phyloP scores from a whole-genome alignment of 2,329 filamentous ascomycete genomes.

The Paracoccidioides lutzii region DNA sequence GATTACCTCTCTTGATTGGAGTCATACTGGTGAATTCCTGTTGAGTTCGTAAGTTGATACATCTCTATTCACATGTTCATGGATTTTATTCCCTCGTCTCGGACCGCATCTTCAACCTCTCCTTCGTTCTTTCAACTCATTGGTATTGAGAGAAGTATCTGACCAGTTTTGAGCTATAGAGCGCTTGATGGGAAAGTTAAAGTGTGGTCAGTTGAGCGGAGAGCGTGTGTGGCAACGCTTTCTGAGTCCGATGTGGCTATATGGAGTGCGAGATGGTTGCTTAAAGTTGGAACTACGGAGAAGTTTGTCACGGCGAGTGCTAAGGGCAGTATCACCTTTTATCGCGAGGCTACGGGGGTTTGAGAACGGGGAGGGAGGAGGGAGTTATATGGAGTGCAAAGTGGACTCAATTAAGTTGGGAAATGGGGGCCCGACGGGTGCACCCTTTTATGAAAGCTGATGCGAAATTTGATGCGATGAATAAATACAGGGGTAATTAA shows the following conservation, averaged over 20 bases:
- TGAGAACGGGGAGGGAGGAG: slow-evolving; percentile 20
- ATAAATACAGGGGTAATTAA: no score
- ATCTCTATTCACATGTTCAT: background rate
- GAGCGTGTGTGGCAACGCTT: slow-evolving; percentile 80
- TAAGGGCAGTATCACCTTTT: slow-evolving; percentile 64
- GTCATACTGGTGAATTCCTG: slow-evolving; percentile 78
- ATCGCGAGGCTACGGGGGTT: slow-evolving; percentile 66
- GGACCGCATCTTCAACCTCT: no score
- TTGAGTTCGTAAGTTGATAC: slow-evolving; percentile 56
- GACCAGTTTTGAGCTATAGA: slow-evolving; percentile 24
- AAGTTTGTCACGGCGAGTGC: slow-evolving; percentile 71
- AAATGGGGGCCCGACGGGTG: no score
- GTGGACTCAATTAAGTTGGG: background rate
- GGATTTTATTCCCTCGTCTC: background rate
- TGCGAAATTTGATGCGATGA: no score
- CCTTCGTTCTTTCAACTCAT: no score
- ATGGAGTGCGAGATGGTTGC: slow-evolving; percentile 76
- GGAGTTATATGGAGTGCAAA: background rate
- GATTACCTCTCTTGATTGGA: slow-evolving; percentile 90
- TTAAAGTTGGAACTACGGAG: slow-evolving; percentile 49
- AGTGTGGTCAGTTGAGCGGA: slow-evolving; percentile 82
- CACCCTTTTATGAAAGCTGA: no score
- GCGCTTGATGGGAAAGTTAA: slow-evolving; percentile 89
- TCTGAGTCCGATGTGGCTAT: slow-evolving; percentile 76
- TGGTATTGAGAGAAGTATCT: no score